Evolutionary conservation across 129 eudicot genomes (phyloP), one percentile per base, ranked within the genome.

Genomic region (Apium graveolens): DNA sequence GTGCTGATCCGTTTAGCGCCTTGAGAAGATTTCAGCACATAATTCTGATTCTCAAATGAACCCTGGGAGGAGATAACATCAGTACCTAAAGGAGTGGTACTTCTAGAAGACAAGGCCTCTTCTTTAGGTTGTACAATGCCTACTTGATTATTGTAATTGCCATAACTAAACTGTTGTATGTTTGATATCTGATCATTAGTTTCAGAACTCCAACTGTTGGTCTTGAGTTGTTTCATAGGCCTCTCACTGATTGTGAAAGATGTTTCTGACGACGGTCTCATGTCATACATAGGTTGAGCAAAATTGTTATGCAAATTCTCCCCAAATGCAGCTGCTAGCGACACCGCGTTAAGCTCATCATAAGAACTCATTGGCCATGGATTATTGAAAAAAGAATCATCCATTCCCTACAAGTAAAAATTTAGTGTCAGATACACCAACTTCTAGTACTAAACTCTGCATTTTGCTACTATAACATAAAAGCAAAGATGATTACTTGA

Each of bases 151-250:
- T 44, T 55, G 46, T 78, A 62, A 74, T 68, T 78, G 20, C 81
- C 45, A 60, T 55, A 73, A 78, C 81, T 51, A 24, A 44, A 35
- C 62, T 85, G 84, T 74, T 85, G 84, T n/a, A 79, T 76, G 66
- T 71, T 80, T 32, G 84, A 82, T 65, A 80, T 5, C 8, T 85
- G 86, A 41, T 86, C 87, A 63, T 65, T 60, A 55, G 72, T 70
- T 31, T 65, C 79, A 1, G 91, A 85, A 38, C 74, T 81, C 86
- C 88, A 82, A 57, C 87, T 81, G 62, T 69, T 76, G 26, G 87
- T 81, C 75, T 88, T 92, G 51, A 78, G 73, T 78, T 86, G 90
- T 79, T 91, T 91, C 32, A 43, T 18, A 14, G 97, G 92, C 77
- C 94, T 85, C 38, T 76, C 72, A 20, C 21, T 34, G 27, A 26